These are phyloP conservation scores for Nemania diffusa DNA, from an alignment of 2,329 filamentous ascomycete species.

Conservation along the genomic window DNA sequence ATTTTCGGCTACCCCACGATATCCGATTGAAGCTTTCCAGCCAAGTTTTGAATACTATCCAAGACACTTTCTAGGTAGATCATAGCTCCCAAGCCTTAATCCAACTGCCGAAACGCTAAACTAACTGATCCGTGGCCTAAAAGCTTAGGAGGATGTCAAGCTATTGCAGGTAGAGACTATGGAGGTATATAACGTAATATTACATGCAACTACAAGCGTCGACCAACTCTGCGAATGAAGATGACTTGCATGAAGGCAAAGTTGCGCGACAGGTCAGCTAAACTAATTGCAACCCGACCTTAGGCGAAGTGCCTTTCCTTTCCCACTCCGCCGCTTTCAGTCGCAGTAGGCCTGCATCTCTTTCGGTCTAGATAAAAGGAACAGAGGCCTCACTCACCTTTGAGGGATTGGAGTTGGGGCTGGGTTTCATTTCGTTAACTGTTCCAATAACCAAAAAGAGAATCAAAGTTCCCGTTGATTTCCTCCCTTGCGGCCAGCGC, in stretches of 20 bases:
- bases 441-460: too few species aligned
- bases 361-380: not conserved
- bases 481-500: not conserved
- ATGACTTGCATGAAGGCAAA: too few species aligned
- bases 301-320: not conserved
- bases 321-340: not conserved
- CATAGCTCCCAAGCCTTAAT: not conserved
- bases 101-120: not conserved
- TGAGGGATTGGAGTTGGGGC: too few species aligned
- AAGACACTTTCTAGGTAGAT: not conserved
- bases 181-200: too few species aligned
- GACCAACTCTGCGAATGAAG: too few species aligned
- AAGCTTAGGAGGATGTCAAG: not conserved
- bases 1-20: not conserved
- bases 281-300: too few species aligned
- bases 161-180: too few species aligned
- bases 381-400: not conserved
- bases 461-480: not conserved
- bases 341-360: too few species aligned
- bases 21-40: constrained; percentile 12
- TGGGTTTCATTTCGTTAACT: too few species aligned
- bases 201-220: too few species aligned
- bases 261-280: too few species aligned
- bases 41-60: constrained; percentile 5
- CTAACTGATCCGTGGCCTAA: not conserved